Evolutionary conservation across 495 filamentous ascomycete species (phyloP), one percentile per base, ranked within the genome.

Genomic region (Penicillium bovifimosum): DNA sequence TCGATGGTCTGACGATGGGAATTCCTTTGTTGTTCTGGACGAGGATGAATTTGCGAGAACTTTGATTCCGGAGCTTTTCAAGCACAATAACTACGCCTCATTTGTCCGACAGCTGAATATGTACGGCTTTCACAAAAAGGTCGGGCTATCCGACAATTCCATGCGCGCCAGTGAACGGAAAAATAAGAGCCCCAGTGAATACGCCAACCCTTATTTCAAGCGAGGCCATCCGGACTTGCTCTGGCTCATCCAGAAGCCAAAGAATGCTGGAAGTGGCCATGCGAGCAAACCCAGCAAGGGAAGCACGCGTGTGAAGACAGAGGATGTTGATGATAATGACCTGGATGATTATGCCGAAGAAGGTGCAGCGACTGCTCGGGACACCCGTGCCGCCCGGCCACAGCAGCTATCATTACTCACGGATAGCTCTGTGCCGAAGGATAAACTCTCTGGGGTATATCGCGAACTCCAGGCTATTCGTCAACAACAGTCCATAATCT

Each of bases 61-160:
- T 0, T 68, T 99, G 52, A 97, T 99, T 42, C 93, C 93, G 2
- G 93, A 97, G 63, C 77, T 96, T 7, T 99, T 97, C 80, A 99
- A 99, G 65, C 95, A 97, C 70, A 97, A 96, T 68, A 99, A 97
- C 68, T 99, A 97, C 67, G 91, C 93, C 6, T 97, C 95, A 1
- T 99, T 99, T 61, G 93, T 99, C 24, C 88, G 93, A 9, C 93
- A 98, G 64, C 78, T 98, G 55, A 98, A 98, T 63, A 97, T 98
- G 93, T 98, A 99, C 67, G 93, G 93, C 7, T 99, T 99, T 64
- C 93, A 99, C 69, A 99, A 99, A 75, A 89, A 92, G 46, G 95
- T 99, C 9, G 93, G 93, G 2, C 81, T 99, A 20, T 93, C 91
- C 6, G 93, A 97, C 67, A 96, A 96, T 65, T 96, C 91, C 0